phyloP scores from a whole-genome alignment of 306 rosid genomes.

The Gleditsia sinensis region DNA sequence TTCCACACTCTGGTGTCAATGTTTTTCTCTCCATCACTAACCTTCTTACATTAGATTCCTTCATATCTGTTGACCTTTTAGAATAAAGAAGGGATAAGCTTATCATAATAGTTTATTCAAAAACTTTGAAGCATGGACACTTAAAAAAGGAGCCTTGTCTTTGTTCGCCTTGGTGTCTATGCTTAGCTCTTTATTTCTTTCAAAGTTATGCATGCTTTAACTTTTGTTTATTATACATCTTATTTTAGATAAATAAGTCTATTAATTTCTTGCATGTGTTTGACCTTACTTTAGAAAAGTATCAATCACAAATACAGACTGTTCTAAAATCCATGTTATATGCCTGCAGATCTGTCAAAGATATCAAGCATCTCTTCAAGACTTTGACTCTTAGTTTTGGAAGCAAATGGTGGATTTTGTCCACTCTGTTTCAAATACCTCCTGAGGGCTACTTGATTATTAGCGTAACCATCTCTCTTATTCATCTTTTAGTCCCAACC shows the following conservation, averaged over 20 bases:
- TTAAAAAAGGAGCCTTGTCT: not conserved
- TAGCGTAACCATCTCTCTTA: constrained; percentile 47
- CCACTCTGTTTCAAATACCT: constrained; percentile 59
- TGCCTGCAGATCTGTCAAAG: constrained; percentile 65
- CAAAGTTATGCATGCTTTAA: not conserved
- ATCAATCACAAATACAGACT: constrained; percentile 12
- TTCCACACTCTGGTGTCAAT: too few species aligned
- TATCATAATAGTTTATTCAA: too few species aligned
- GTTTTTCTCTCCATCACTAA: too few species aligned
- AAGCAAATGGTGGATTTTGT: constrained; percentile 76
- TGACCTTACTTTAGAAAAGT: constrained; percentile 7
- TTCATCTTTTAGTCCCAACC: constrained; percentile 15
- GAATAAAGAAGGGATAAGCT: not conserved
- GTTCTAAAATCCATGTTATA: constrained; percentile 28
- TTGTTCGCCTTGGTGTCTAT: too few species aligned
- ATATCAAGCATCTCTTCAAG: constrained; percentile 66
- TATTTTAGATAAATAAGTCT: not conserved
- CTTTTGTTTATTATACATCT: not conserved
- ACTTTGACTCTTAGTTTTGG: constrained; percentile 66
- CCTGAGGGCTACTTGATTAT: constrained; percentile 78
- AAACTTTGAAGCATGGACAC: too few species aligned
- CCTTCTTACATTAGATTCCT: not conserved
- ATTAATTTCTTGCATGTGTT: constrained; percentile 24
- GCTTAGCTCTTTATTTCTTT: not conserved
- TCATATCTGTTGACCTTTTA: not conserved